Evolutionary conservation across 2,329 filamentous ascomycete species (phyloP), one percentile per base, ranked within the genome.

Genomic region (Tolypocladium nubicola): DNA sequence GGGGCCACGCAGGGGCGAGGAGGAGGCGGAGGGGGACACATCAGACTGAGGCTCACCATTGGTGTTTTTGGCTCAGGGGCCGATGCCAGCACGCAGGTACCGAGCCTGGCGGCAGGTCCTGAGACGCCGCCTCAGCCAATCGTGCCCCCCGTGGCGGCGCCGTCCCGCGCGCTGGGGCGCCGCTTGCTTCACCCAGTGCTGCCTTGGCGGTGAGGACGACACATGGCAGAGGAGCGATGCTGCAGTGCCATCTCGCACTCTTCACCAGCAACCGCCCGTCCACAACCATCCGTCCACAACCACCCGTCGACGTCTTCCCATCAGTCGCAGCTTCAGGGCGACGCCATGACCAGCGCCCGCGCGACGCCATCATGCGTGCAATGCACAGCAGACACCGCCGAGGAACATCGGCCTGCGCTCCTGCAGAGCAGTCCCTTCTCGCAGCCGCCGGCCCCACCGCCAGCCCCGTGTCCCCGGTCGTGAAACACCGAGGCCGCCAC

Each of bases 81-180:
- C 50, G 49, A 35, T 52, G 57, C 37, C 58, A 55, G 45, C 52
- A 63, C 63, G 63, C 65, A 67, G 65, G 65, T 66, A 66, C 64
- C 49, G 53, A 35, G 47, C 16, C 45, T 19, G 43, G 33, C 30
- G 45, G 45, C 45, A 61, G 58, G 63, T 65, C 57, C 63, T 70
- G 70, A 72, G 70, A 72, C 70, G 65, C 63, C 56, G 60, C 58
- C 59, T 49, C 54, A 60, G 62, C 69, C 69, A 71, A 71, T 69
- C 67, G 62, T 58, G n/a, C 30, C 39, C 16, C 14, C 38, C 19
- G 39, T 45, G 39, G 47, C 53, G 55, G 55, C 57, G 57, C 57
- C 56, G 40, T 55, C 57, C 52, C 58, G 35, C 23, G 45, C 45
- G 11, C 37, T 10, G 38, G 37, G 30, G 30, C 30, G 30, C 7